Percentiles rank a stretch among this genome's conserved stretches.
These are phyloP conservation scores for Plasmodium coatneyi DNA, from an alignment of 169 alveolate genomes.

Conservation along the genomic window DNA sequence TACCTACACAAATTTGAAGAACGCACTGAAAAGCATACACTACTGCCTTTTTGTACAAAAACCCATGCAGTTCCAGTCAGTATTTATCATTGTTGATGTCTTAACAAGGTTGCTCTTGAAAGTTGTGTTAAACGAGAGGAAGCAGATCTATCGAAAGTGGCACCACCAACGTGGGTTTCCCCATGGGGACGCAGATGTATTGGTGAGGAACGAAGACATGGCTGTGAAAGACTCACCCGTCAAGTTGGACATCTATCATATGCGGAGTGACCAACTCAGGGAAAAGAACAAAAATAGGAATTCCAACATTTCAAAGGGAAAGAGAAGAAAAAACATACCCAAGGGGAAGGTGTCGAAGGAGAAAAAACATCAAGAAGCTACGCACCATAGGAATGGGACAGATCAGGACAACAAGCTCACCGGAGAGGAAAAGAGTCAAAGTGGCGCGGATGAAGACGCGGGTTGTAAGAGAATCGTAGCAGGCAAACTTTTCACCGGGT, in stretches of 20 bases:
- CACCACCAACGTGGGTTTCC: background rate
- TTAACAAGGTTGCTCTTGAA: constrained; percentile 30
- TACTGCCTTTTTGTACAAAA: constrained; percentile 17
- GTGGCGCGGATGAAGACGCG: background rate
- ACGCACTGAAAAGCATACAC: constrained; percentile 21
- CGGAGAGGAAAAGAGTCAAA: background rate
- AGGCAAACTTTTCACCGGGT: background rate
- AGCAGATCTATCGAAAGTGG: constrained; percentile 10
- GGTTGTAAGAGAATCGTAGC: background rate
- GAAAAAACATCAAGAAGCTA: background rate
- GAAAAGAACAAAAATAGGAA: background rate
- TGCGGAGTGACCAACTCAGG: background rate
- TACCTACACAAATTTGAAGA: constrained; percentile 24
- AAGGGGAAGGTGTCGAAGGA: background rate
- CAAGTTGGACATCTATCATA: background rate
- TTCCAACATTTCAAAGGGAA: background rate
- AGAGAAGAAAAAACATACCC: background rate
- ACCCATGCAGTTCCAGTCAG: constrained; percentile 32
- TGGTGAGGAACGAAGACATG: background rate
- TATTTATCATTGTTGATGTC: constrained; percentile 26
- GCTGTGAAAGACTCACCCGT: background rate
- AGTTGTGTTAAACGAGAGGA: constrained; percentile 39
- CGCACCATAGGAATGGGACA: background rate
- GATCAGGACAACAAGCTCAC: no score
- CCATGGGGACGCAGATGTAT: background rate